Conservation (phyloP, 768 basidiomycete species). For the Mycena indigotica region DNA sequence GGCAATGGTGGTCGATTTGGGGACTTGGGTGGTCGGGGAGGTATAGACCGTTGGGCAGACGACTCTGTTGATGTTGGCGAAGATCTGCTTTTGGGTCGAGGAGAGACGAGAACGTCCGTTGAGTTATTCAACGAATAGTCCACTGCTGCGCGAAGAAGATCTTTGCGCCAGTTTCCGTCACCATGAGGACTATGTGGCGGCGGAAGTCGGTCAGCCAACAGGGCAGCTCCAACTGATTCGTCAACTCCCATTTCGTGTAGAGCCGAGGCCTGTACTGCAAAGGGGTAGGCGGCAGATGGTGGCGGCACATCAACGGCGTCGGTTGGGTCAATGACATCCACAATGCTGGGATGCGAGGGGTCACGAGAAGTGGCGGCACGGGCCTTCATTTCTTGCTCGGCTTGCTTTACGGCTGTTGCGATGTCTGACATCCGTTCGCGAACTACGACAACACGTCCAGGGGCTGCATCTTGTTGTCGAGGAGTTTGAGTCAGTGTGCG, state of each 20-base stretch:
- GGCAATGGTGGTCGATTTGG: constrained; percentile 25
- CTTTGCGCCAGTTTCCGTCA: constrained; percentile 76
- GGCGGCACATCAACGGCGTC: constrained; percentile 80
- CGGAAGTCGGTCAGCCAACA: constrained; percentile 75
- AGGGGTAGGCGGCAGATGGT: constrained; percentile 67
- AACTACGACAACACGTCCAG: constrained; percentile 77
- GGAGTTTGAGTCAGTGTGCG: constrained; percentile 41
- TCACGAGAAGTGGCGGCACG: constrained; percentile 47
- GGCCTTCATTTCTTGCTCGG: constrained; percentile 69
- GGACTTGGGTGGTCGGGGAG: constrained; percentile 11
- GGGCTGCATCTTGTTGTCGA: constrained; percentile 35
- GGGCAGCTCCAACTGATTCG: constrained; percentile 73
- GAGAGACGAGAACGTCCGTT: constrained; percentile 49
- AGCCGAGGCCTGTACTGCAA: constrained; percentile 76
- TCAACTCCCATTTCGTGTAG: constrained; percentile 71
- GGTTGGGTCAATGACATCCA: constrained; percentile 76
- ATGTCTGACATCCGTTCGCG: constrained; percentile 80
- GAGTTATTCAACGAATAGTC: constrained; percentile 70
- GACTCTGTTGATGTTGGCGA: constrained; percentile 32
- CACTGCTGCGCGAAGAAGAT: constrained; percentile 75
- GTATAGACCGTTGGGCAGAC: constrained; percentile 28
- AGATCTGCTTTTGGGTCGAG: constrained; percentile 29
- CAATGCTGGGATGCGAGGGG: constrained; percentile 41
- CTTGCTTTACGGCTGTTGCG: constrained; percentile 69
- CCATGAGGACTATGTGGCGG: constrained; percentile 64